Evolutionary conservation across 2,329 filamentous ascomycete species (phyloP).

Genomic region (Ceratocystis smalleyi): DNA sequence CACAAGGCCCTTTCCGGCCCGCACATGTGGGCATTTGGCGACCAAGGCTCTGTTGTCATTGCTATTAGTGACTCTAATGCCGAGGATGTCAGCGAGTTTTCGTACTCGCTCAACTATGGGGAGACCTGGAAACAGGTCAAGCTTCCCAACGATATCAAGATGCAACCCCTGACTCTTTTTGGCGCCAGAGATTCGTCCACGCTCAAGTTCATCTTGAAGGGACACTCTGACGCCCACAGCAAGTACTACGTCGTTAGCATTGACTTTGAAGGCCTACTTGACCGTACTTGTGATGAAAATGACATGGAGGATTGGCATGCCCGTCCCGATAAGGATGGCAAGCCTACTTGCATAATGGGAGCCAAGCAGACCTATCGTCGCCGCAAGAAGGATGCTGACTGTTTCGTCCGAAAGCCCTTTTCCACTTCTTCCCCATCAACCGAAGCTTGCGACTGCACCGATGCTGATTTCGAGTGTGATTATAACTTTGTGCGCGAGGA

Average conservation of each 20-base stretch:
- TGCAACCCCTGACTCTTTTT: slow-evolving; percentile 60
- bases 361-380: slow-evolving; percentile 77
- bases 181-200: slow-evolving; percentile 88
- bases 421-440: slow-evolving; percentile 56
- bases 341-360: slow-evolving; percentile 86
- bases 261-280: slow-evolving; percentile 69
- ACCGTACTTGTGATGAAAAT: slow-evolving; percentile 57
- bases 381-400: slow-evolving; percentile 74
- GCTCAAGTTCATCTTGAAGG: slow-evolving; percentile 73
- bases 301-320: slow-evolving; percentile 87
- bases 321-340: slow-evolving; percentile 60
- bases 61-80: slow-evolving; percentile 61
- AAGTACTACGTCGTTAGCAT: slow-evolving; percentile 55
- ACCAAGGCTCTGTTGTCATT: slow-evolving; percentile 76
- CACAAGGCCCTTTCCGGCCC: slow-evolving; percentile 56
- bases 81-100: slow-evolving; percentile 41
- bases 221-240: slow-evolving; percentile 35
- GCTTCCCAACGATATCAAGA: slow-evolving; percentile 48
- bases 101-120: slow-evolving; percentile 81
- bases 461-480: slow-evolving; percentile 86
- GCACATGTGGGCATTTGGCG: slow-evolving; percentile 93
- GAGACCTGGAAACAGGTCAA: slow-evolving; percentile 62
- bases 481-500: slow-evolving; percentile 70
- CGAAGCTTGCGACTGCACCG: slow-evolving; percentile 65
- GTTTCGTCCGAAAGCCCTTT: slow-evolving; percentile 77